phyloP scores from a whole-genome alignment of 495 filamentous ascomycete species.

The Talaromyces nanjingensis region DNA sequence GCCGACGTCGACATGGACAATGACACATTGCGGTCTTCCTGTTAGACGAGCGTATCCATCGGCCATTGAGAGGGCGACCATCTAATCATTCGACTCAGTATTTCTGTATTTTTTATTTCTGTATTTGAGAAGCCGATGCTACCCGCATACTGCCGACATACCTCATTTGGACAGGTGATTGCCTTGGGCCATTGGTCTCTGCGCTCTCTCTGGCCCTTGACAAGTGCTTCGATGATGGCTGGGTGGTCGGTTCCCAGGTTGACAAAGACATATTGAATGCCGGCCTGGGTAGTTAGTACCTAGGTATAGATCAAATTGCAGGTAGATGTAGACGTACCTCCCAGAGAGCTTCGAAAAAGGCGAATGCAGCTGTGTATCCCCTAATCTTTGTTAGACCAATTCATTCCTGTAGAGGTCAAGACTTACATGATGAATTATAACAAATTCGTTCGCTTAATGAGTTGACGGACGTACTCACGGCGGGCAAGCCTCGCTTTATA shows the following conservation, averaged over 20 bases:
- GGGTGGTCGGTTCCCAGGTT: conserved; percentile 95
- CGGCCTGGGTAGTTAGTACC: conserved; percentile 47
- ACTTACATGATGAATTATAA: neutral
- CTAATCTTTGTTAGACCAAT: conserved; percentile 13
- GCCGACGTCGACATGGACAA: conserved; percentile 94
- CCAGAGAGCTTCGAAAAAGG: conserved; percentile 95
- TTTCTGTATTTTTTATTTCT: neutral
- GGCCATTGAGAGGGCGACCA: conserved; percentile 96
- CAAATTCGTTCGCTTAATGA: neutral
- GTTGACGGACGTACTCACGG: neutral
- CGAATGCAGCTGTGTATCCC: conserved; percentile 68
- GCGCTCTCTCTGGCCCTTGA: conserved; percentile 69
- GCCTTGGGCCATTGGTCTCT: conserved; percentile 69
- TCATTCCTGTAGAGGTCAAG: neutral
- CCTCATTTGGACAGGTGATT: conserved; percentile 89
- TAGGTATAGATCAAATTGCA: neutral
- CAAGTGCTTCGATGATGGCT: conserved; percentile 91
- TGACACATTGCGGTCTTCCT: conserved; percentile 79
- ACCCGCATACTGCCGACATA: conserved; percentile 13
- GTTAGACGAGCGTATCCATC: conserved; percentile 90
- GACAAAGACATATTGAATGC: conserved; percentile 84
- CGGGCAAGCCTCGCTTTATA: neutral
- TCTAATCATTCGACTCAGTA: conserved; percentile 42
- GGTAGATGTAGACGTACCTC: conserved; percentile 32
- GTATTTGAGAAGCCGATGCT: neutral